These are phyloP conservation scores for Cladosporium oxysporum DNA, from an alignment of 2,329 filamentous ascomycete genomes.

Conservation along the genomic window DNA sequence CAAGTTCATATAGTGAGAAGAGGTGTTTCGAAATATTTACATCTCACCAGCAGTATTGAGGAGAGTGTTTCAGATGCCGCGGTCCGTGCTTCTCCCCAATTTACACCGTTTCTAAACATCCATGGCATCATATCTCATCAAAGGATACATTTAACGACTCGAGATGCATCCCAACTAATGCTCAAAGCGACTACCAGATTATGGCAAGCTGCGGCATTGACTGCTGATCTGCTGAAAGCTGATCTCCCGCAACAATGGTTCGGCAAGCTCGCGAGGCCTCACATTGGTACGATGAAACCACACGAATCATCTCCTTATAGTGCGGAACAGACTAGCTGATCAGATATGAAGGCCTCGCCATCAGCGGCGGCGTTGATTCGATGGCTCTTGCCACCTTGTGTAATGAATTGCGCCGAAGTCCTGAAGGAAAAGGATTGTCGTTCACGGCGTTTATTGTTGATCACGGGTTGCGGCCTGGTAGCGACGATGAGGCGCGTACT, in stretches of 20 bases:
- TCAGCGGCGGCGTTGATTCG: slow-evolving; percentile 95
- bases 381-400: slow-evolving; percentile 88
- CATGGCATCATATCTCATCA: not conserved
- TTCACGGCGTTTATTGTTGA: slow-evolving; percentile 63
- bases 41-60: not conserved
- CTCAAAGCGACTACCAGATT: not conserved
- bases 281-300: slow-evolving; percentile 3
- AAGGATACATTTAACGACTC: not conserved
- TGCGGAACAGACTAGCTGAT: not conserved
- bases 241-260: slow-evolving; percentile 15
- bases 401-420: not conserved
- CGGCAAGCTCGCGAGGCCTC: not conserved
- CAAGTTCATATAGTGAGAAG: not conserved
- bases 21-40: not conserved
- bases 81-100: slow-evolving; percentile 2
- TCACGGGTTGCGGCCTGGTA: slow-evolving; percentile 59
- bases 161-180: slow-evolving; percentile 1
- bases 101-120: not conserved
- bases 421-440: slow-evolving; percentile 19
- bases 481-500: slow-evolving; percentile 55
- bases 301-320: not conserved
- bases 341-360: slow-evolving; percentile 59
- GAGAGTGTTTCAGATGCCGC: not conserved
- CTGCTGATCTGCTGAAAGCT: slow-evolving; percentile 2
- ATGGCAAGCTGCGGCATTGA: slow-evolving; percentile 3